Percentiles rank a stretch among this genome's conserved stretches.
Conservation (phyloP, 805 yeast species). For the Ogataea henricii region DNA sequence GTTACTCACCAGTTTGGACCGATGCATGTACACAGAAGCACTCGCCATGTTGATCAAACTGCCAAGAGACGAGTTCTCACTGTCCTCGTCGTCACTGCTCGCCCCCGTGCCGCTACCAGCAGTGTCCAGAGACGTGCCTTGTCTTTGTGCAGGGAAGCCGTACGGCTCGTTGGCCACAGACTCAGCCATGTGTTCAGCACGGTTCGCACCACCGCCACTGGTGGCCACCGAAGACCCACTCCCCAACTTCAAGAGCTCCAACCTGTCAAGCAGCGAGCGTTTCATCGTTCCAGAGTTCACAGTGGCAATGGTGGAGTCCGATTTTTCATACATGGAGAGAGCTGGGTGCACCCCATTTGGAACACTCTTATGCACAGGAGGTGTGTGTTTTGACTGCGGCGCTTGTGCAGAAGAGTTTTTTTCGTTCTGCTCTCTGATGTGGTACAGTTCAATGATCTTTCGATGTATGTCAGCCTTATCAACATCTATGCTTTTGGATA, state of each 20-base stretch:
- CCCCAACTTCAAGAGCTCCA: constrained; percentile 21
- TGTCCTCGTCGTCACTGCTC: constrained; percentile 4
- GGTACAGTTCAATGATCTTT: constrained; percentile 30
- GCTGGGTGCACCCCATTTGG: neutral
- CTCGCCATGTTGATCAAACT: constrained; percentile 26
- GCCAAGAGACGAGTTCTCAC: constrained; percentile 13
- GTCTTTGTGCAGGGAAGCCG: neutral
- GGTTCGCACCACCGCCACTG: neutral
- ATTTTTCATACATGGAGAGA: constrained; percentile 2
- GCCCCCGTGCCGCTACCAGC: neutral
- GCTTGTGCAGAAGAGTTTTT: neutral
- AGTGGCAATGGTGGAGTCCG: constrained; percentile 12
- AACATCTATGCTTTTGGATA: constrained; percentile 17
- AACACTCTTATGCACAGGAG: neutral
- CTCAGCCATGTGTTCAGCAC: neutral
- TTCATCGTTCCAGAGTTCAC: constrained; percentile 12
- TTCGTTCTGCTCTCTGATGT: constrained; percentile 3
- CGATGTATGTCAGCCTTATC: constrained; percentile 20
- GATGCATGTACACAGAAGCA: constrained; percentile 30
- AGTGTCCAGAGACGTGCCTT: neutral
- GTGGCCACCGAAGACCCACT: constrained; percentile 7
- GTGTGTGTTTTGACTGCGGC: neutral
- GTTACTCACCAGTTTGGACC: constrained; percentile 18
- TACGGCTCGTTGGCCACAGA: neutral
- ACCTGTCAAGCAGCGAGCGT: constrained; percentile 13